Evolutionary conservation across 2,329 filamentous ascomycete species (phyloP).

Genomic region (Magnaporthiopsis incrustans): DNA sequence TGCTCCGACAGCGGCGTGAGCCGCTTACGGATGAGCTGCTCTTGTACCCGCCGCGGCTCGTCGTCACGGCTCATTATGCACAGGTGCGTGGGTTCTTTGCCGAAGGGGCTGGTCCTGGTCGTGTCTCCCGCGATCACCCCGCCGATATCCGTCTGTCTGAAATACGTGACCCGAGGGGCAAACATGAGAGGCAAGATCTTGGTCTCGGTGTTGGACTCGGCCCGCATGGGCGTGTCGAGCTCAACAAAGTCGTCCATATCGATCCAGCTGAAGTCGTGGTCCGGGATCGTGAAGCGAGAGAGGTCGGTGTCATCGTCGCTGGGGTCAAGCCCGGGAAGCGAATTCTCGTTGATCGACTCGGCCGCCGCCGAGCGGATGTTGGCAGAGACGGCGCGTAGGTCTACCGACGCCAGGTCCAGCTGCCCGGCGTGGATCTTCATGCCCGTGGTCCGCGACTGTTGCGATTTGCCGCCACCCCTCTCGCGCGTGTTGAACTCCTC

Average conservation of each 20-base stretch:
- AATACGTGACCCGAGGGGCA: constrained; percentile 93
- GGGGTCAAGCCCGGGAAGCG: constrained; percentile 36
- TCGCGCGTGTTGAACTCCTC: constrained; percentile 84
- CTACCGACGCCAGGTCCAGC: constrained; percentile 82
- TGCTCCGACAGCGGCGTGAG: constrained; percentile 72
- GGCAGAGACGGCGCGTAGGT: constrained; percentile 88
- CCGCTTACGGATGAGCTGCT: constrained; percentile 73
- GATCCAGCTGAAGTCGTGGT: constrained; percentile 93
- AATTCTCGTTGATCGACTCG: constrained; percentile 62
- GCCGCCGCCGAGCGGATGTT: constrained; percentile 74
- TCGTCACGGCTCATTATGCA: constrained; percentile 92
- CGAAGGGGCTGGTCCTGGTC: constrained; percentile 80
- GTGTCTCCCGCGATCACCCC: constrained; percentile 73
- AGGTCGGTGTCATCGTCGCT: constrained; percentile 58
- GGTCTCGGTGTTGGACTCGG: constrained; percentile 83
- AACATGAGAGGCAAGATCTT: constrained; percentile 89
- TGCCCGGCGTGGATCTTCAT: constrained; percentile 96
- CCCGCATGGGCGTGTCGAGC: constrained; percentile 89
- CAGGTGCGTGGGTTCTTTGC: constrained; percentile 84
- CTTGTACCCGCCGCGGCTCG: constrained; percentile 83
- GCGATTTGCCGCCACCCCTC: constrained; percentile 57
- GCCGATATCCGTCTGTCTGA: constrained; percentile 89
- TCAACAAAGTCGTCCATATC: constrained; percentile 99
- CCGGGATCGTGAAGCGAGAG: constrained; percentile 88
- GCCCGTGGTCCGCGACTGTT: constrained; percentile 70